Evolutionary conservation across 441 rosid species (phyloP), one percentile per base, ranked within the genome.

Genomic region (Breynia disticha): DNA sequence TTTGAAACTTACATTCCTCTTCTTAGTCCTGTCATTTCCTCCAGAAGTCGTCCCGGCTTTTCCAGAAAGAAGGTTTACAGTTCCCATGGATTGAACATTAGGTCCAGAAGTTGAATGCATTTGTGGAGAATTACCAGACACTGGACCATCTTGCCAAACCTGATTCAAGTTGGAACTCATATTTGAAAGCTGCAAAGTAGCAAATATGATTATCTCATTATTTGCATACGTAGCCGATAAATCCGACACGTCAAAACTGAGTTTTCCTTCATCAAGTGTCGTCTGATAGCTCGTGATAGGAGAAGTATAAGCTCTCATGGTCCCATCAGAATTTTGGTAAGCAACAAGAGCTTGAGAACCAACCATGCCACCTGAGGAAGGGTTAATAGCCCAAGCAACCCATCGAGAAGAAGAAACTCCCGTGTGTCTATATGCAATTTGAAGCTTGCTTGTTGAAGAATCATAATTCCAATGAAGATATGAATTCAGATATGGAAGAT

Each of bases 311-410:
- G 59, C 93, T 52, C 44, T 75, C 60, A 85, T 55, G 5, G 73
- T 52, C 15, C 95, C 93, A 38, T 83, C 62, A 2, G 69, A 11
- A 37, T 67, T 76, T 45, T 62, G 91, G 69, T 65, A 78, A 12
- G 95, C 96, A 22, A 90, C 77, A 17, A 90, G 70, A 39, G 97
- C 79, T 62, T 90, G 93, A 6, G 93, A 67, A 3, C 95, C 95
- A 8, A 66, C 67, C 97, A 90, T 90, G 41, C 84, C 86, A 0
- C 66, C 62, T 35, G 75, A 61, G 1, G 65, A 72, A 0, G 97
- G 96, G 54, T 90, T 90, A 47, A 90, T 76, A 14, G 86, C 93
- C 97, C 96, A 90, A 3, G 90, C 81, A 18, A 83, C 81, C 97
- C 96, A 87, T 59, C 47, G 71, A 1, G 77, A 53, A 20, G 89